These are phyloP conservation scores for Macadamia tetraphylla DNA, from an alignment of 164 flowering plant genomes.

Conservation along the genomic window DNA sequence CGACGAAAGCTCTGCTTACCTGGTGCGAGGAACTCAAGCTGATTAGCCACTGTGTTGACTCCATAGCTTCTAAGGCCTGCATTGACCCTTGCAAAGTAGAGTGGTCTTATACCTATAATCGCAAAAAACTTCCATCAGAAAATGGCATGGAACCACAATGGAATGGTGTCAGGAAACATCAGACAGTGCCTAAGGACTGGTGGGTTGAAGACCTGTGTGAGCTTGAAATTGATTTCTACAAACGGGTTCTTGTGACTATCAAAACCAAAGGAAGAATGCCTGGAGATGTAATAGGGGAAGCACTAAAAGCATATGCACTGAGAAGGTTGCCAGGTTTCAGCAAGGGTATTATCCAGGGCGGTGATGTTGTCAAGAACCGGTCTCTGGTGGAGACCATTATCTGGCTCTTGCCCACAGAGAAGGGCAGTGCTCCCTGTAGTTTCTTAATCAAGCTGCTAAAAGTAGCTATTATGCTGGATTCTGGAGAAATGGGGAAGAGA, in stretches of 20 bases:
- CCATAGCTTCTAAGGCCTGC: constrained; percentile 62
- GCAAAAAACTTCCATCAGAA: constrained; percentile 53
- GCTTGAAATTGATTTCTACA: constrained; percentile 57
- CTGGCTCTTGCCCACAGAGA: constrained; percentile 50
- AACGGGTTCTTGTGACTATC: constrained; percentile 48
- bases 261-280: constrained; percentile 42
- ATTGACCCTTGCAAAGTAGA: constrained; percentile 62
- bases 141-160: constrained; percentile 40
- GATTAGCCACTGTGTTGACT: constrained; percentile 58
- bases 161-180: constrained; percentile 45
- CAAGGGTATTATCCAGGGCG: constrained; percentile 39
- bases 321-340: constrained; percentile 54
- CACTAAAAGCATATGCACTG: constrained; percentile 51
- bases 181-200: constrained; percentile 65
- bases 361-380: constrained; percentile 43
- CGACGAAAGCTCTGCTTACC: constrained; percentile 46
- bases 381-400: constrained; percentile 50
- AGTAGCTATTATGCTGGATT: constrained; percentile 43
- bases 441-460: constrained; percentile 54
- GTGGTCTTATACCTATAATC: constrained; percentile 75
- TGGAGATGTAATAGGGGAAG: constrained; percentile 51
- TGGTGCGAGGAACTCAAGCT: constrained; percentile 69
- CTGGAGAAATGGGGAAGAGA: constrained; percentile 38
- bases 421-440: constrained; percentile 44
- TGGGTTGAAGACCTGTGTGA: constrained; percentile 84